A percentile compares a stretch with the other conserved stretches of the same genome.
Evolutionary conservation across 2,329 filamentous ascomycete genomes (phyloP).

Genomic region (Xylaria digitata): DNA sequence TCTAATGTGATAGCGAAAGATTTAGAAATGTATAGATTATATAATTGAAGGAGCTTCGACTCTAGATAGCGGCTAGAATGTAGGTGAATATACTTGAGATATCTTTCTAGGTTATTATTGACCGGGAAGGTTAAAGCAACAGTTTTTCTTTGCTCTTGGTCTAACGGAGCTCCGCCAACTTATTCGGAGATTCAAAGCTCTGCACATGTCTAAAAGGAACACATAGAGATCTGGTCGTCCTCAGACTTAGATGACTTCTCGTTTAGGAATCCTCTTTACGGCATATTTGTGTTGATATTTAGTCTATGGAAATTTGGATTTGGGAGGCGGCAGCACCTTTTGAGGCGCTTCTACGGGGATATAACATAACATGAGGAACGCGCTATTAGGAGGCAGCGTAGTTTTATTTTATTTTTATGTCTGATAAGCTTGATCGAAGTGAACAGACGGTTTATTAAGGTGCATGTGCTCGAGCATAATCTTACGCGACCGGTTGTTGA

Average conservation of each 20-base stretch:
- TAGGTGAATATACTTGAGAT: background rate
- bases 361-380: background rate
- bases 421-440: background rate
- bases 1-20: slow-evolving; percentile 1
- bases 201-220: no score
- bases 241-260: no score
- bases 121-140: no score
- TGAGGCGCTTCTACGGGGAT: background rate
- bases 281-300: background rate
- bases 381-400: background rate
- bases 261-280: no score
- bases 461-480: background rate
- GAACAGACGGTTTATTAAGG: no score
- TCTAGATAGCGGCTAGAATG: background rate
- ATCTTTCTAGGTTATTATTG: no score
- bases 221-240: no score
- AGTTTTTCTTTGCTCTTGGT: no score
- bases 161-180: no score
- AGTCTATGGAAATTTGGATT: background rate
- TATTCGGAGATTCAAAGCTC: no score
- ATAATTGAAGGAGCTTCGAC: background rate
- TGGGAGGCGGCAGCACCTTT: background rate
- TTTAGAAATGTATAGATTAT: slow-evolving; percentile 9
- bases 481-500: background rate
- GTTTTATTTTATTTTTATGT: background rate